These are phyloP conservation scores for Umbelopsis sp. DNA, from an alignment of 192 early-diverging fungal species.

Conservation along the genomic window DNA sequence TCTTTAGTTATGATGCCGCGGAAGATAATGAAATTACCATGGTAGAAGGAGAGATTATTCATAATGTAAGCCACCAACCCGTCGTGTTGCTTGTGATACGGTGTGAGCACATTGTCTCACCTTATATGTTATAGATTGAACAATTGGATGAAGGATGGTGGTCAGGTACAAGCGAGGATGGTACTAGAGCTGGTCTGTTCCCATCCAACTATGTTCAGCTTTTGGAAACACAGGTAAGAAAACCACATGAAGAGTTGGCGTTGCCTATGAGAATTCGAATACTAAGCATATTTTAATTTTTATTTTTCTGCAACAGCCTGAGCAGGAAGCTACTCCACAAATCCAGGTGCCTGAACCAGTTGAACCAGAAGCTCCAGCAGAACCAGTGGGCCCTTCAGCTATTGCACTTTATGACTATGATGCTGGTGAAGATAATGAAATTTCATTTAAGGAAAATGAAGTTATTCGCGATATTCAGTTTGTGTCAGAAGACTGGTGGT, in stretches of 20 bases:
- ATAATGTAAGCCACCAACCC: not conserved
- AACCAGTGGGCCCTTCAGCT: conserved; percentile 46
- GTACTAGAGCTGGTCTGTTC: conserved; percentile 77
- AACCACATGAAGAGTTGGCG: too few species aligned
- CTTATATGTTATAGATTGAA: conserved; percentile 58
- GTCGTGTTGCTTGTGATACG: not conserved
- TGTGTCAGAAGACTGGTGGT: conserved; percentile 93
- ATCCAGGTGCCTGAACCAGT: conserved; percentile 25
- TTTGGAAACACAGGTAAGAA: conserved; percentile 20
- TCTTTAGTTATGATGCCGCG: conserved; percentile 77
- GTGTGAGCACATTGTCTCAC: not conserved
- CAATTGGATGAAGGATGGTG: conserved; percentile 93
- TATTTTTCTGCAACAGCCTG: not conserved
- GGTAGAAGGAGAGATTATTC: conserved; percentile 79
- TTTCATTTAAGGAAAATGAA: conserved; percentile 78
- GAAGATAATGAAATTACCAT: conserved; percentile 88
- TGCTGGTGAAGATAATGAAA: conserved; percentile 85
- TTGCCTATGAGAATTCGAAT: not conserved
- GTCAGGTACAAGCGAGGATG: conserved; percentile 79
- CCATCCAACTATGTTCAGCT: conserved; percentile 58
- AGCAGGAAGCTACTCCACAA: not conserved
- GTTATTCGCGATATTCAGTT: conserved; percentile 78
- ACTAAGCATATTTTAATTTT: not conserved
- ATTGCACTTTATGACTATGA: conserved; percentile 82
- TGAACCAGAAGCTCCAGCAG: conserved; percentile 23